Evolutionary conservation across 2,329 filamentous ascomycete genomes (phyloP).

Genomic region (Hymenoscyphus repandus): DNA sequence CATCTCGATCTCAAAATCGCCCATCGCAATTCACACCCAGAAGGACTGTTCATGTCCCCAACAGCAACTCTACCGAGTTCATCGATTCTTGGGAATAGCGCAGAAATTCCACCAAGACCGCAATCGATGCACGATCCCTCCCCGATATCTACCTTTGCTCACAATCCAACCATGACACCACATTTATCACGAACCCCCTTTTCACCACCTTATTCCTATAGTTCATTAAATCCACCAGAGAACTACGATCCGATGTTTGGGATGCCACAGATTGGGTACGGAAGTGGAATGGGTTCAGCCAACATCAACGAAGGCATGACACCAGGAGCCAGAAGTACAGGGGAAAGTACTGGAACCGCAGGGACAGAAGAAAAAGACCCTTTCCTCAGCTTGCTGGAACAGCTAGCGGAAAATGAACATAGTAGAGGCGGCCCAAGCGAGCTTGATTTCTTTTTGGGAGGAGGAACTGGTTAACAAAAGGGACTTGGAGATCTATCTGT

Average conservation of each 20-base stretch:
- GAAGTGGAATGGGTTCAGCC: slow-evolving; percentile 39
- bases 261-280: slow-evolving; percentile 44
- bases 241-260: slow-evolving; percentile 57
- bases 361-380: slow-evolving; percentile 69
- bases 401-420: slow-evolving; percentile 77
- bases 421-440: slow-evolving; percentile 64
- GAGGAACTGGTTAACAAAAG: slow-evolving; percentile 11
- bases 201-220: slow-evolving; percentile 30
- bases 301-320: slow-evolving; percentile 33
- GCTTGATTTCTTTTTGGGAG: slow-evolving; percentile 67
- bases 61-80: background rate
- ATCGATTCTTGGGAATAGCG: slow-evolving; percentile 4
- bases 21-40: slow-evolving; percentile 28
- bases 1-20: slow-evolving; percentile 30
- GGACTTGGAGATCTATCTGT: background rate
- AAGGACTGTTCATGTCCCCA: slow-evolving; percentile 28
- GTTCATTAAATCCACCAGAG: slow-evolving; percentile 20
- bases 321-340: slow-evolving; percentile 44
- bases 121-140: slow-evolving; percentile 16
- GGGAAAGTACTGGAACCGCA: slow-evolving; percentile 44
- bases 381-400: slow-evolving; percentile 72
- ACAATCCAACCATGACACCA: slow-evolving; percentile 11
- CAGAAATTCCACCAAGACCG: slow-evolving; percentile 4
- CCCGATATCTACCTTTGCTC: slow-evolving; percentile 11
- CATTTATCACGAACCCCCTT: slow-evolving; percentile 27